Conservation (phyloP, 306 rosid species). For the Rosa multiflora region DNA sequence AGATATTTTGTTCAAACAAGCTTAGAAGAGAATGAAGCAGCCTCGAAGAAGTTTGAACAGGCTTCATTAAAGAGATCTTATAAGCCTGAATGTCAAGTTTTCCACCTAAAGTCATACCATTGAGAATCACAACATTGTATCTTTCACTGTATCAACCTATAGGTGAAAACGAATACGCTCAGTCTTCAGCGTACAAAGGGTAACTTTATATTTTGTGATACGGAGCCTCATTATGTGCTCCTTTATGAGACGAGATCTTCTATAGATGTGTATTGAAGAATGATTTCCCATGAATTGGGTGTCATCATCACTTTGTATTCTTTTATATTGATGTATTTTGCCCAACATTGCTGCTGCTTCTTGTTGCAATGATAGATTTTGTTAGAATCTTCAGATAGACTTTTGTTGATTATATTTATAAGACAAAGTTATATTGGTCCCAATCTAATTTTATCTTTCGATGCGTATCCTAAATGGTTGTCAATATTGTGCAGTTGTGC, state of each 20-base stretch:
- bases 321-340: background rate
- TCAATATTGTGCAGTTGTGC: background rate
- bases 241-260: slow-evolving; percentile 20
- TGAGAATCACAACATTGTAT: slow-evolving; percentile 33
- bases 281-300: slow-evolving; percentile 10
- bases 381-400: background rate
- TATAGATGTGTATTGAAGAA: slow-evolving; percentile 16
- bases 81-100: slow-evolving; percentile 83
- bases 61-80: slow-evolving; percentile 75
- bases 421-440: background rate
- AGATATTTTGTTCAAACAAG: slow-evolving; percentile 72
- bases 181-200: slow-evolving; percentile 49
- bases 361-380: slow-evolving; percentile 10
- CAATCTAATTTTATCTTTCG: background rate
- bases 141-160: slow-evolving; percentile 21
- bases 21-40: slow-evolving; percentile 86
- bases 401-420: background rate
- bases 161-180: slow-evolving; percentile 27
- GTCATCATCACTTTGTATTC: slow-evolving; percentile 23
- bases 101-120: slow-evolving; percentile 77
- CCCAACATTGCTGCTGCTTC: background rate
- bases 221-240: slow-evolving; percentile 20
- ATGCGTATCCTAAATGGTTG: background rate
- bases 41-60: slow-evolving; percentile 83
- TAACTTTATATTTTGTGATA: slow-evolving; percentile 41